These are phyloP conservation scores for Daldinia bambusicola DNA, from an alignment of 495 filamentous ascomycete genomes.

Conservation along the genomic window DNA sequence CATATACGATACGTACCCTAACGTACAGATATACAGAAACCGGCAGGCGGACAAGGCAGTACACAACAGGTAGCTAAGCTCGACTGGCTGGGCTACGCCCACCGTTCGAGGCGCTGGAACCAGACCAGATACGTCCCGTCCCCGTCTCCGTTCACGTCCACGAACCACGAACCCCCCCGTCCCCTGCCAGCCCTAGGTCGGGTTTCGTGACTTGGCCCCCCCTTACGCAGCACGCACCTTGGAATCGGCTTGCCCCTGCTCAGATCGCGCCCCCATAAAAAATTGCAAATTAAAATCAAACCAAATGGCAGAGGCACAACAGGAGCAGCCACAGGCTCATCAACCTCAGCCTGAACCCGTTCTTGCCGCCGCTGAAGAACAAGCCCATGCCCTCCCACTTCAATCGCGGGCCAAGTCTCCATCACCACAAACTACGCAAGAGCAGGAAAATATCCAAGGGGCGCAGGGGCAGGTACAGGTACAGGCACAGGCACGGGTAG, in stretches of 20 bases:
- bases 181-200: conserved; percentile 46
- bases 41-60: conserved; percentile 3
- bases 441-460: conserved; percentile 43
- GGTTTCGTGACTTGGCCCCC: conserved; percentile 49
- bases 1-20: conserved; percentile 10
- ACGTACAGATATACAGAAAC: conserved; percentile 4
- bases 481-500: conserved; percentile 34
- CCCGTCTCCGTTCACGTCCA: conserved; percentile 25
- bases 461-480: conserved; percentile 42
- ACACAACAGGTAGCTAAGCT: conserved; percentile 18
- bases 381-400: conserved; percentile 49
- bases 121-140: conserved; percentile 36
- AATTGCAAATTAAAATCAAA: conserved; percentile 54
- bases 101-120: conserved; percentile 43
- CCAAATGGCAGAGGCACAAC: conserved; percentile 53
- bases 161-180: conserved; percentile 27
- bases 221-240: conserved; percentile 50
- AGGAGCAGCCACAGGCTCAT: conserved; percentile 52
- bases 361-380: conserved; percentile 51
- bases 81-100: conserved; percentile 32
- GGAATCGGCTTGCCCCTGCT: conserved; percentile 50
- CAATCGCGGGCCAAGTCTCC: conserved; percentile 40
- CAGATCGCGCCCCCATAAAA: conserved; percentile 50
- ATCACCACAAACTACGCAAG: conserved; percentile 43
- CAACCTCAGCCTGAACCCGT: conserved; percentile 54